These are phyloP conservation scores for Boletus reticulatus DNA, from an alignment of 768 basidiomycete species.

Conservation along the genomic window DNA sequence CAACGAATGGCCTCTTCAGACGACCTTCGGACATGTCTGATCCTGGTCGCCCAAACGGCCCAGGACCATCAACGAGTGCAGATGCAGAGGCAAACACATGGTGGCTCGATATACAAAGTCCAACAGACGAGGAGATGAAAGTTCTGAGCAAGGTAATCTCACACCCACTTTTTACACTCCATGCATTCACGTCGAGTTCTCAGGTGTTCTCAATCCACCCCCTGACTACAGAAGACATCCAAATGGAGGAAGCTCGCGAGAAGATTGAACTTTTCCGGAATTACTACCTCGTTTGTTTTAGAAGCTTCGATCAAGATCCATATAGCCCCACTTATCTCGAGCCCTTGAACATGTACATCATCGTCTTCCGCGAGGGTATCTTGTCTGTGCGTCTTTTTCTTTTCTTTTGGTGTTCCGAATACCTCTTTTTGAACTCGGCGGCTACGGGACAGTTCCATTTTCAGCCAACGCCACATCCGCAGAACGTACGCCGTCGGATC, in stretches of 20 bases:
- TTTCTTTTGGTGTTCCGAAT: not conserved
- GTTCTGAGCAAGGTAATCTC: slow-evolving; percentile 79
- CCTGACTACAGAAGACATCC: slow-evolving; percentile 97
- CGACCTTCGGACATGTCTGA: slow-evolving; percentile 21
- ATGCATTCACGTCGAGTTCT: slow-evolving; percentile 6
- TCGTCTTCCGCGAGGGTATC: slow-evolving; percentile 96
- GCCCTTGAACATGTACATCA: slow-evolving; percentile 99
- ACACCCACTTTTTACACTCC: not conserved
- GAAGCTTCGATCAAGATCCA: slow-evolving; percentile 97
- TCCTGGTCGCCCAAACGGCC: slow-evolving; percentile 21
- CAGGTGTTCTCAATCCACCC: slow-evolving; percentile 98
- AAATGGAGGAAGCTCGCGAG: slow-evolving; percentile 99
- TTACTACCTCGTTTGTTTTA: slow-evolving; percentile 98
- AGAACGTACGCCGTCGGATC: slow-evolving; percentile 96
- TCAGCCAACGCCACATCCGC: slow-evolving; percentile 94
- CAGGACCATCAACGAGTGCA: slow-evolving; percentile 15
- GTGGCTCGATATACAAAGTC: slow-evolving; percentile 94
- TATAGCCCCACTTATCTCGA: slow-evolving; percentile 97
- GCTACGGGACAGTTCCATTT: slow-evolving; percentile 80
- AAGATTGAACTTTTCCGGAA: slow-evolving; percentile 99
- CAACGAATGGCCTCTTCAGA: slow-evolving; percentile 9
- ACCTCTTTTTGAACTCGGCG: not conserved
- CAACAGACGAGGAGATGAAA: slow-evolving; percentile 99
- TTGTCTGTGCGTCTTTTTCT: slow-evolving; percentile 65
- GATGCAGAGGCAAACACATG: slow-evolving; percentile 81